Evolutionary conservation across 1,284 basidiomycete species (phyloP).

Genomic region (Pisolithus thermaeus): DNA sequence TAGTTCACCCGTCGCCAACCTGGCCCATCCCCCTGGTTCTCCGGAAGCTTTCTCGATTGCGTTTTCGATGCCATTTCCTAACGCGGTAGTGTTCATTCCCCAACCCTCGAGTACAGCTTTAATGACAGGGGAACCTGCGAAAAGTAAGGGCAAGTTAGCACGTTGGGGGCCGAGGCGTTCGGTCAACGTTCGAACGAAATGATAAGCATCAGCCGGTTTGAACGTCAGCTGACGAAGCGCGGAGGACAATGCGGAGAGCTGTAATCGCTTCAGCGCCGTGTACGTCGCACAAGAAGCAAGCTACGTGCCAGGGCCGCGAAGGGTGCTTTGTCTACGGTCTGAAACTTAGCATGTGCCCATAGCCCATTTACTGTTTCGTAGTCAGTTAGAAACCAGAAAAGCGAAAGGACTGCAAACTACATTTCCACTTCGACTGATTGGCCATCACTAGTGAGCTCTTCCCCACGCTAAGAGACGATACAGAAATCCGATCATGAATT

Average conservation of each 20-base stretch:
- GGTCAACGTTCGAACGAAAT: conserved; percentile 55
- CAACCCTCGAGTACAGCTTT: conserved; percentile 54
- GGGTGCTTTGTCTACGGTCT: conserved; percentile 55
- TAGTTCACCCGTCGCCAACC: conserved; percentile 51
- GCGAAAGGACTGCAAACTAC: conserved; percentile 30
- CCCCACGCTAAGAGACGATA: conserved; percentile 42
- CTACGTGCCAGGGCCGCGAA: conserved; percentile 55
- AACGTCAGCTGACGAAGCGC: conserved; percentile 67
- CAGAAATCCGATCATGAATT: not conserved
- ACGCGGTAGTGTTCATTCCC: conserved; percentile 45
- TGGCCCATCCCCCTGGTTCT: conserved; percentile 2
- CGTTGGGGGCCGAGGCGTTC: conserved; percentile 61
- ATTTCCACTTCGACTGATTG: conserved; percentile 66
- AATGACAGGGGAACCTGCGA: conserved; percentile 63
- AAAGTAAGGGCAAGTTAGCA: conserved; percentile 60
- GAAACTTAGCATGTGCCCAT: conserved; percentile 71
- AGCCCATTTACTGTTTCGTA: conserved; percentile 51
- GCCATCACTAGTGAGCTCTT: conserved; percentile 65
- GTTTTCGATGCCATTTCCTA: conserved; percentile 35
- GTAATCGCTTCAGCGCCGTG: not conserved
- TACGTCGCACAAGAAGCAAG: conserved; percentile 1
- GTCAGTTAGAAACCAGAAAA: conserved; percentile 4
- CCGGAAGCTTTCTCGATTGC: not conserved
- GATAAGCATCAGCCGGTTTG: conserved; percentile 61
- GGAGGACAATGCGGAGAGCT: conserved; percentile 61